Evolutionary conservation across 345 rosid genomes (phyloP).

Genomic region (Aquilaria yunnanensis): DNA sequence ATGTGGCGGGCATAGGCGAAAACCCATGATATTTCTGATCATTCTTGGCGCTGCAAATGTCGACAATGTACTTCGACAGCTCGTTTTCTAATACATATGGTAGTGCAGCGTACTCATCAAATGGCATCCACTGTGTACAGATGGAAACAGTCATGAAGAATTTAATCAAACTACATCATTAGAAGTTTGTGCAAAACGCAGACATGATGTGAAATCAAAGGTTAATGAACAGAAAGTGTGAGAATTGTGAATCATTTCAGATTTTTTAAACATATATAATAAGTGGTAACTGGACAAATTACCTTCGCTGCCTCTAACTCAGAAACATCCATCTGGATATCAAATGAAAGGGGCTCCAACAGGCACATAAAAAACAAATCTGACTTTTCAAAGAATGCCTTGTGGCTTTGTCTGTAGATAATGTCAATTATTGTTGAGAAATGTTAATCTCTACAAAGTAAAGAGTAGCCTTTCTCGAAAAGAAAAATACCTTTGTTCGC

Average conservation of each 20-base stretch:
- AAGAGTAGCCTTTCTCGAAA: neutral
- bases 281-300: neutral
- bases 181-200: neutral
- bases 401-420: slow-evolving; percentile 66
- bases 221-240: no score
- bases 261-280: neutral
- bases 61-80: slow-evolving; percentile 23
- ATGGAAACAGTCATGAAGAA: slow-evolving; percentile 12
- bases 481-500: neutral
- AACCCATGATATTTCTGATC: slow-evolving; percentile 25
- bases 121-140: slow-evolving; percentile 71
- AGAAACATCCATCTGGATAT: slow-evolving; percentile 57
- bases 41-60: slow-evolving; percentile 31
- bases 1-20: slow-evolving; percentile 23
- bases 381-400: slow-evolving; percentile 62
- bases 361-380: slow-evolving; percentile 79
- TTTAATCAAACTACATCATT: neutral
- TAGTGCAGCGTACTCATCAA: slow-evolving; percentile 32
- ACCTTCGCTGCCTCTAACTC: slow-evolving; percentile 84
- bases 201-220: neutral
- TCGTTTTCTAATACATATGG: slow-evolving; percentile 28
- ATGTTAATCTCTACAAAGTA: neutral
- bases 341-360: slow-evolving; percentile 61
- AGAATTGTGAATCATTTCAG: neutral
- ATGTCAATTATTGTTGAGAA: neutral